These are phyloP conservation scores for Lactarius quietus DNA, from an alignment of 768 basidiomycete species.

Conservation along the genomic window DNA sequence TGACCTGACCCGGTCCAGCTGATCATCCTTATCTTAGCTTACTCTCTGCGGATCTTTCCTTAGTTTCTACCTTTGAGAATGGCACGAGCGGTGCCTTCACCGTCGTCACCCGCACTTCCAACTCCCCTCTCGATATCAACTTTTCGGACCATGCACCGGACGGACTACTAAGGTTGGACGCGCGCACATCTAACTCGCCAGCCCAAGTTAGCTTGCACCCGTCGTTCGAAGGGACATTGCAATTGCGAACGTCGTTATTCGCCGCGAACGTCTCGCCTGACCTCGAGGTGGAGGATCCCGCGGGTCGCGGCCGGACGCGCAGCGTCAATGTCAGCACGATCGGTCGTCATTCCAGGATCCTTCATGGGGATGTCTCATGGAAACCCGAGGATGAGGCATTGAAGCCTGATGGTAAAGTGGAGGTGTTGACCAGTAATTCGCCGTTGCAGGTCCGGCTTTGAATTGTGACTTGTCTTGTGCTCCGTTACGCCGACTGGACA, in stretches of 20 bases:
- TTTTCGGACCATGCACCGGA: slow-evolving; percentile 7
- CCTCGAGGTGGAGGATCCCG: slow-evolving; percentile 10
- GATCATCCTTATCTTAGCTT: not conserved
- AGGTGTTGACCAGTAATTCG: slow-evolving; percentile 15
- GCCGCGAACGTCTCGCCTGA: not conserved
- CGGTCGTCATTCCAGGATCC: not conserved
- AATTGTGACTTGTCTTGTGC: not conserved
- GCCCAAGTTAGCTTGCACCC: slow-evolving; percentile 15
- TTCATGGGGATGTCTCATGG: slow-evolving; percentile 10
- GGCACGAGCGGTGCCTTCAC: slow-evolving; percentile 4
- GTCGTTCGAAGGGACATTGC: slow-evolving; percentile 15
- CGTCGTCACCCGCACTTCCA: slow-evolving; percentile 11
- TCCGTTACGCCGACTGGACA: not conserved
- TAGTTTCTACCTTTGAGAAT: slow-evolving; percentile 1
- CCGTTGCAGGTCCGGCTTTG: slow-evolving; percentile 4
- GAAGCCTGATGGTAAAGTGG: slow-evolving; percentile 1
- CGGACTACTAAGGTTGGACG: not conserved
- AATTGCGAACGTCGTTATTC: slow-evolving; percentile 10
- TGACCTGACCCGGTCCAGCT: not conserved
- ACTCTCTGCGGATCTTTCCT: not conserved
- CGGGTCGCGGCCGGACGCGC: slow-evolving; percentile 16
- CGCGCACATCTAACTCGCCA: slow-evolving; percentile 17
- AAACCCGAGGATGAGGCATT: slow-evolving; percentile 8
- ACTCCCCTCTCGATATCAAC: slow-evolving; percentile 11
- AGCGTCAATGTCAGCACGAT: slow-evolving; percentile 7